These are phyloP conservation scores for Brettanomyces anomalus DNA, from an alignment of 805 yeast genomes.

Conservation along the genomic window DNA sequence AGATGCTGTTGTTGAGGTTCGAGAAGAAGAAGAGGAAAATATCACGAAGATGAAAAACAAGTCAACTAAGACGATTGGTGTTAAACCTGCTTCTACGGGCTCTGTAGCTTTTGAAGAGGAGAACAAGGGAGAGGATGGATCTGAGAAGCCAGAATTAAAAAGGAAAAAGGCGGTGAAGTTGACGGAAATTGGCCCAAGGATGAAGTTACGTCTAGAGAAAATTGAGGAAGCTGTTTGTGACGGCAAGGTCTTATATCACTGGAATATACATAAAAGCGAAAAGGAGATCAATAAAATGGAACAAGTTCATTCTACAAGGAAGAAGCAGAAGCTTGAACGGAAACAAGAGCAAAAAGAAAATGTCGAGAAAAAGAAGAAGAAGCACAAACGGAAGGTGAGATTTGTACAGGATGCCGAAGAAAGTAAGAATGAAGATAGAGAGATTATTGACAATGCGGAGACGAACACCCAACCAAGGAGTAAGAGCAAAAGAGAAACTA, in stretches of 20 bases:
- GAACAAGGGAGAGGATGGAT: slow-evolving; percentile 10
- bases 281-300: slow-evolving; percentile 56
- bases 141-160: slow-evolving; percentile 12
- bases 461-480: not conserved
- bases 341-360: slow-evolving; percentile 72
- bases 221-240: slow-evolving; percentile 88
- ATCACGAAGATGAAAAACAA: slow-evolving; percentile 16
- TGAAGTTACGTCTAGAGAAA: slow-evolving; percentile 66
- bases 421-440: slow-evolving; percentile 62
- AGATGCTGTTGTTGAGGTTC: slow-evolving; percentile 66
- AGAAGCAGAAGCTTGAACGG: slow-evolving; percentile 59
- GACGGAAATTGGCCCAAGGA: slow-evolving; percentile 88
- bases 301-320: slow-evolving; percentile 52
- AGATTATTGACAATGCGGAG: slow-evolving; percentile 30
- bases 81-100: not conserved
- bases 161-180: slow-evolving; percentile 82
- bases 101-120: slow-evolving; percentile 5
- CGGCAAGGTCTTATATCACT: slow-evolving; percentile 84
- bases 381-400: slow-evolving; percentile 66
- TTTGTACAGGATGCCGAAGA: slow-evolving; percentile 69
- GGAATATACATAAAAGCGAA: slow-evolving; percentile 53
- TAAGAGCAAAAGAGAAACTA: not conserved
- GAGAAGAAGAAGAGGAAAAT: slow-evolving; percentile 19
- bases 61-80: slow-evolving; percentile 5
- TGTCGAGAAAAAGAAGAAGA: slow-evolving; percentile 64